Base-by-base conservation (phyloP, 2,329 filamentous ascomycete species). In the Trichoderma lentiforme region DNA sequence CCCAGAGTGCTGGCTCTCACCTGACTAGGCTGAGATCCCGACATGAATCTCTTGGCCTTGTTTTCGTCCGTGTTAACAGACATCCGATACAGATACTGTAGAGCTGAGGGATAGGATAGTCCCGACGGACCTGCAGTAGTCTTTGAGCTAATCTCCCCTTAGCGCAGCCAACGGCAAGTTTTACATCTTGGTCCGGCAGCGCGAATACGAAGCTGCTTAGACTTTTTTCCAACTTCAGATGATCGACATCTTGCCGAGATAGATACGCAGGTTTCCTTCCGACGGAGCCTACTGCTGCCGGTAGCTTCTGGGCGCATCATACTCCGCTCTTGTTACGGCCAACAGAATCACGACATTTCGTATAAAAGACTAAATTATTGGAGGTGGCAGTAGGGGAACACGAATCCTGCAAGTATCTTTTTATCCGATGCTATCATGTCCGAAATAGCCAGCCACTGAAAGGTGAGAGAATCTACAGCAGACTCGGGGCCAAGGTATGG, bases 41-140 rank as follows among this genome's bases (percentile, higher is more conserved):
- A 34, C 21, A 12, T 3, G 11, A 24, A 6, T 15, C 5, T 0
- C 43, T 21, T n/a, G 15, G 26, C 3, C 11, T 32, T 39, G n/a
- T 53, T 53, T 53, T 24, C 47, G 47, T 53, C 21, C 47, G 21
- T 24, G 47, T 53, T 14, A 24, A 24, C 21, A 53, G 47, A 53
- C 47, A 53, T 53, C 47, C 47, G 47, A 53, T 24, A 7, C 5
- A 12, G 9, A 51, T 6, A 14, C 47, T 6, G 3, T 1, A 24
- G 47, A 53, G 47, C 11, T 3, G n/a, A 60, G 53, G 57, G 28
- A 60, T 21, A 14, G 57, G 18, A 60, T 21, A 14, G 8, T 21
- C 28, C 56, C 24, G 56, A 39, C 15, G 65, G 65, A 69, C 65
- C 65, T 69, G 56, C 65, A 69, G 65, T 69, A 69, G 65, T 47